phyloP scores from a whole-genome alignment of 306 rosid species.

The Fagus sylvatica region DNA sequence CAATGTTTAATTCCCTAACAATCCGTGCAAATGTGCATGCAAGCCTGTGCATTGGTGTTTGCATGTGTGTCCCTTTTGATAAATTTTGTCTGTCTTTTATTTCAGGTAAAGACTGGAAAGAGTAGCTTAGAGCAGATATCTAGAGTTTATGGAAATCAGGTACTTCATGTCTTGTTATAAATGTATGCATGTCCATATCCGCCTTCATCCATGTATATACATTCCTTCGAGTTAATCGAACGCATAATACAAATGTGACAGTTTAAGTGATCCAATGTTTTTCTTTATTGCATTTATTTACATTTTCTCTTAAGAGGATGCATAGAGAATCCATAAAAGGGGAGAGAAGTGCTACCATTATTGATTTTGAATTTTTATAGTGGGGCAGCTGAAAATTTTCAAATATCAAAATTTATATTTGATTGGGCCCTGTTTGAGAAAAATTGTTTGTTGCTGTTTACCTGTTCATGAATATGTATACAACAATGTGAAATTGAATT shows the following conservation, averaged over 20 bases:
- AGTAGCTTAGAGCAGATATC: conserved; percentile 96
- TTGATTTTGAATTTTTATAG: too few relatives aligned
- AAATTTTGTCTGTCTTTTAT: conserved; percentile 20
- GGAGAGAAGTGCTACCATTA: background rate
- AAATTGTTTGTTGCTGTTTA: too few relatives aligned
- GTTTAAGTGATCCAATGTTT: background rate
- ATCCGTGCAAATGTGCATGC: conserved; percentile 6
- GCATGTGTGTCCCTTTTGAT: conserved; percentile 30
- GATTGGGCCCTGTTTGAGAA: too few relatives aligned
- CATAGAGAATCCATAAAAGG: background rate
- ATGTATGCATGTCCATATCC: conserved; percentile 1
- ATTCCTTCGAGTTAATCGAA: background rate
- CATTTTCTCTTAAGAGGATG: background rate
- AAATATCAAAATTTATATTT: too few relatives aligned
- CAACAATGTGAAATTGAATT: too few relatives aligned
- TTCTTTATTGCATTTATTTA: background rate
- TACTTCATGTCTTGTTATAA: conserved; percentile 22
- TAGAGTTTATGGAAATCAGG: conserved; percentile 97
- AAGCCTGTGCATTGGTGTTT: background rate
- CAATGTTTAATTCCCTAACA: conserved; percentile 1
- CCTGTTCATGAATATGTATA: too few relatives aligned
- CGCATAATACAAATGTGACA: background rate
- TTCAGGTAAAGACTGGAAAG: conserved; percentile 78
- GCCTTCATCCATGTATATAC: background rate
- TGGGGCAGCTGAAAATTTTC: too few relatives aligned